These are phyloP conservation scores for Talaromyces thailandensis DNA, from an alignment of 495 filamentous ascomycete species.

Conservation along the genomic window DNA sequence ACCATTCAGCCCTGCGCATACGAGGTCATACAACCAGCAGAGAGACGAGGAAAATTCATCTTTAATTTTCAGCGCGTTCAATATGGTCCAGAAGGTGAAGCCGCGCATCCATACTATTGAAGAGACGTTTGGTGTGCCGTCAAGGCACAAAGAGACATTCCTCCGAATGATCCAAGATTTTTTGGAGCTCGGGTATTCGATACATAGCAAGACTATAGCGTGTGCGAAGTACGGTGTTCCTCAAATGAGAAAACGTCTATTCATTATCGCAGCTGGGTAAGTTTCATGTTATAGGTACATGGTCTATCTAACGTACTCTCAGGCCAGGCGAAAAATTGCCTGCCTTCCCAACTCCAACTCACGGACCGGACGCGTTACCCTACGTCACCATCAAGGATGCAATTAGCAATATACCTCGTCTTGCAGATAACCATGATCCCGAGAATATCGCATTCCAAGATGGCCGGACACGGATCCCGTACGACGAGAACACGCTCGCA, in stretches of 20 bases:
- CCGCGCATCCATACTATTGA: constrained; percentile 78
- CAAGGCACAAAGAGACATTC: constrained; percentile 43
- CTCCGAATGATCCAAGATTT: constrained; percentile 55
- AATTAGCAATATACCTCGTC: constrained; percentile 34
- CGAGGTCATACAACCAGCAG: constrained; percentile 34
- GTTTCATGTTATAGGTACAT: constrained; percentile 10
- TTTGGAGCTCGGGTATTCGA: constrained; percentile 56
- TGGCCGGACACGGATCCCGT: constrained; percentile 13
- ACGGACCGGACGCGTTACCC: constrained; percentile 30
- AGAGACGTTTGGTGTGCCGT: constrained; percentile 62
- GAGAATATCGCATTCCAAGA: constrained; percentile 12
- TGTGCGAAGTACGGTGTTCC: constrained; percentile 53
- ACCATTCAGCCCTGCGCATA: constrained; percentile 72
- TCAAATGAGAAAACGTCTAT: constrained; percentile 51
- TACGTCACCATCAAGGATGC: constrained; percentile 36
- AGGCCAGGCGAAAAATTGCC: constrained; percentile 72
- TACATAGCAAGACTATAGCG: constrained; percentile 48
- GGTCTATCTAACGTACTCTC: constrained; percentile 11
- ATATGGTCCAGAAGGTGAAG: constrained; percentile 47
- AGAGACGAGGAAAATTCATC: constrained; percentile 70
- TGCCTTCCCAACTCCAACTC: constrained; percentile 56
- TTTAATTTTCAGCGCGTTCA: constrained; percentile 53
- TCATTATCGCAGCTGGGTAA: constrained; percentile 75
- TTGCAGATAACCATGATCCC: constrained; percentile 39
- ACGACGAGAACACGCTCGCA: constrained; percentile 41